phyloP scores from a whole-genome alignment of 2,329 filamentous ascomycete genomes.

The Ophiostoma novo-ulmi region DNA sequence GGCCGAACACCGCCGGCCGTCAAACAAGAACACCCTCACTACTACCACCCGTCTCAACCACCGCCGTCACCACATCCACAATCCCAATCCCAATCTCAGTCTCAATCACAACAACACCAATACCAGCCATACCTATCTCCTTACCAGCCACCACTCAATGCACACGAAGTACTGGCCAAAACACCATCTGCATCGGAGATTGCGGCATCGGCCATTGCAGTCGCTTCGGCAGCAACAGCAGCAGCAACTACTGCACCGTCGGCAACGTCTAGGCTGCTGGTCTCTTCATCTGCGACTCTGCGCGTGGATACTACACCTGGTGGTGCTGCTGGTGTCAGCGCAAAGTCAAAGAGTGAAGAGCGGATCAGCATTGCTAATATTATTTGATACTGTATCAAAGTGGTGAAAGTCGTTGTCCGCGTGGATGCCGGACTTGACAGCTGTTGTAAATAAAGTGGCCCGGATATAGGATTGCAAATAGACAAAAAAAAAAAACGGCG shows the following conservation, averaged over 20 bases:
- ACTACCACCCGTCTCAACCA: slow-evolving; percentile 21
- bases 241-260: slow-evolving; percentile 18
- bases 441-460: not conserved
- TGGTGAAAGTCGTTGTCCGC: not conserved
- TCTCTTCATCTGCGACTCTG: not conserved
- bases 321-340: slow-evolving; percentile 15
- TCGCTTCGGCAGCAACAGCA: not conserved
- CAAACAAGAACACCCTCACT: slow-evolving; percentile 3
- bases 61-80: not conserved
- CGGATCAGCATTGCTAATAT: slow-evolving; percentile 45
- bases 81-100: not conserved
- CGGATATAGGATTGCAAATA: not conserved
- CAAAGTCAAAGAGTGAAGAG: slow-evolving; percentile 39
- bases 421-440: not conserved
- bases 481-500: not conserved
- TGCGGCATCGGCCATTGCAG: not conserved
- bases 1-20: not conserved
- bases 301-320: not conserved
- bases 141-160: not conserved
- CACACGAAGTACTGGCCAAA: not conserved
- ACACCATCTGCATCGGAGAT: not conserved
- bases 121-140: not conserved
- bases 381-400: slow-evolving; percentile 29
- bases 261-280: not conserved
- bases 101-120: not conserved